These are phyloP conservation scores for Centella asiatica DNA, from an alignment of 129 eudicot species.

Conservation along the genomic window DNA sequence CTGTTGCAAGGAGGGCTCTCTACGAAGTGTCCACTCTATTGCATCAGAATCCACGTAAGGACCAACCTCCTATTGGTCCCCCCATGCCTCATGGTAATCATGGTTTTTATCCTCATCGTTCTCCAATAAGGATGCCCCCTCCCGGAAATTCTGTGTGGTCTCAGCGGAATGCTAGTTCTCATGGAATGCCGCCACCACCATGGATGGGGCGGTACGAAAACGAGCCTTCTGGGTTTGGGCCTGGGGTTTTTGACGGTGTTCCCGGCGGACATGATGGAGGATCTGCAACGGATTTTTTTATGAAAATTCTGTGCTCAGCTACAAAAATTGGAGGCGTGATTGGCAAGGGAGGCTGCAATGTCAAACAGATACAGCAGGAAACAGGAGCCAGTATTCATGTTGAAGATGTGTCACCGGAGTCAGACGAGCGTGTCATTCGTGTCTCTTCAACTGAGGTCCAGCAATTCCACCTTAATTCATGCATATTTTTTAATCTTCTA, in stretches of 20 bases:
- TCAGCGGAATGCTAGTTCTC: constrained; percentile 32
- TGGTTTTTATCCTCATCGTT: constrained; percentile 41
- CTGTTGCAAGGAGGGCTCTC: constrained; percentile 49
- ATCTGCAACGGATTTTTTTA: constrained; percentile 51
- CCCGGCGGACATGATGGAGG: constrained; percentile 38
- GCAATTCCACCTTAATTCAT: background rate
- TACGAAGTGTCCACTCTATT: constrained; percentile 56
- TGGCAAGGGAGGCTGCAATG: constrained; percentile 64
- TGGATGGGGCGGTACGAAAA: constrained; percentile 44
- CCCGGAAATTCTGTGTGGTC: constrained; percentile 31
- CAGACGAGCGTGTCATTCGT: constrained; percentile 67
- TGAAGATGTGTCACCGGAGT: constrained; percentile 47
- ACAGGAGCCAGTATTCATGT: constrained; percentile 74
- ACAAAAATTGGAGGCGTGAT: constrained; percentile 73
- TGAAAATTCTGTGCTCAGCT: constrained; percentile 68
- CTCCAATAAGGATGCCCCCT: constrained; percentile 32
- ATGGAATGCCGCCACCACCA: constrained; percentile 35
- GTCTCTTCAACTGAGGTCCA: constrained; percentile 77
- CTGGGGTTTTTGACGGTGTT: constrained; percentile 30
- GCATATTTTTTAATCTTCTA: background rate
- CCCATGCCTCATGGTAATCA: constrained; percentile 26
- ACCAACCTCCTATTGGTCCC: constrained; percentile 42
- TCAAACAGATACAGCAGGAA: constrained; percentile 59
- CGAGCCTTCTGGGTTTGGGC: constrained; percentile 39
- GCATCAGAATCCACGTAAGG: constrained; percentile 90